Conservation (phyloP, 495 filamentous ascomycete species). For the Lasiosphaeriaceae sp. region DNA sequence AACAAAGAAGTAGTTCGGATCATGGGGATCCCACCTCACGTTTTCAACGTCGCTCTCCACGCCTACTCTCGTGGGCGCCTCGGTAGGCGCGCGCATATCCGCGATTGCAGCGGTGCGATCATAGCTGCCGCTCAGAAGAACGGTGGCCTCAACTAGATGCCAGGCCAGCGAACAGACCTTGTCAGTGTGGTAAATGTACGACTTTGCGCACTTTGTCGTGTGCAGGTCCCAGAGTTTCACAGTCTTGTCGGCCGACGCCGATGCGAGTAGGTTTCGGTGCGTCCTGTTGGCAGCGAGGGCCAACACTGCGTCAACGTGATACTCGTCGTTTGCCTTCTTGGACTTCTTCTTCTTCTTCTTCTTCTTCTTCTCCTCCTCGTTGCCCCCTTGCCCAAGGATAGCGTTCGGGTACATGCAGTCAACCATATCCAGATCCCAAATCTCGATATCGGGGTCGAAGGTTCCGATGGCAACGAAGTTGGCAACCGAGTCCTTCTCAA, state of each 20-base stretch:
- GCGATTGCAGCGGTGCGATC: conserved; percentile 87
- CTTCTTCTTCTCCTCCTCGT: conserved; percentile 52
- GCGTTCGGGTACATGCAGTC: conserved; percentile 98
- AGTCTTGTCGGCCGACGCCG: conserved; percentile 91
- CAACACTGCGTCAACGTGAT: conserved; percentile 91
- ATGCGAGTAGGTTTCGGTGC: conserved; percentile 93
- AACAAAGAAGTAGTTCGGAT: conserved; percentile 88
- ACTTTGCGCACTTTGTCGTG: conserved; percentile 87
- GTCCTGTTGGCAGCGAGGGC: conserved; percentile 86
- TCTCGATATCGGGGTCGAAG: conserved; percentile 97
- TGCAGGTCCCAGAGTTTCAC: conserved; percentile 97
- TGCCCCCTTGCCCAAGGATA: conserved; percentile 83
- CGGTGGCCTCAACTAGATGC: conserved; percentile 81
- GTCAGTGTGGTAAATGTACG: conserved; percentile 86
- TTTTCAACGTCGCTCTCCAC: conserved; percentile 94
- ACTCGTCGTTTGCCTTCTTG: conserved; percentile 82
- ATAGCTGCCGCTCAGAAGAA: conserved; percentile 88
- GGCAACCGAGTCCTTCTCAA: conserved; percentile 55
- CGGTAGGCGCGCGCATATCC: conserved; percentile 88
- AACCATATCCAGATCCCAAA: conserved; percentile 94
- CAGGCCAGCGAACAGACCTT: conserved; percentile 95
- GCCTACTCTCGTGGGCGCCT: conserved; percentile 73
- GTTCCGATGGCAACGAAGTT: conserved; percentile 96
- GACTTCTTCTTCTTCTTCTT: conserved; percentile 82
- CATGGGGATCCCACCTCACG: conserved; percentile 88